These are phyloP conservation scores for Diaporthe citrichinensis DNA, from an alignment of 2,329 filamentous ascomycete species.

Conservation along the genomic window DNA sequence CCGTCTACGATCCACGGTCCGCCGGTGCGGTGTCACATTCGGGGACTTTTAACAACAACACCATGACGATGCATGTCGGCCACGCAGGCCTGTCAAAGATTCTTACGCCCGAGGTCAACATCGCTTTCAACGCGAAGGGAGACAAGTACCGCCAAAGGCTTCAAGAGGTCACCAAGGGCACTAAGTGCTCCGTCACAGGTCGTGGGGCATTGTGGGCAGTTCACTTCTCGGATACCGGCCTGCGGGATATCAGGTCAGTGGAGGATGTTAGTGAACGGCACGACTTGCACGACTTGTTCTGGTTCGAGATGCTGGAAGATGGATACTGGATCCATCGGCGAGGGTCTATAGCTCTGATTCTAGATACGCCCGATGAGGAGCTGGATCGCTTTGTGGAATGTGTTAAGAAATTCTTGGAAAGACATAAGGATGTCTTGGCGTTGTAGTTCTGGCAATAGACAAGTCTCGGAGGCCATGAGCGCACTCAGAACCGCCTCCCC, in stretches of 20 bases:
- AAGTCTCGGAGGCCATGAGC: not conserved
- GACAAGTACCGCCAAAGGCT: slow-evolving; percentile 50
- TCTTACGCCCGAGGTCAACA: slow-evolving; percentile 52
- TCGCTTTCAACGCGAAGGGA: slow-evolving; percentile 51
- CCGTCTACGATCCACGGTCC: slow-evolving; percentile 35
- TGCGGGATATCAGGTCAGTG: slow-evolving; percentile 7
- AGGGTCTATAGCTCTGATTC: slow-evolving; percentile 45
- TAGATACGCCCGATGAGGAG: slow-evolving; percentile 45
- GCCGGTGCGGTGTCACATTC: slow-evolving; percentile 62
- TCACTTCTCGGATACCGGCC: slow-evolving; percentile 49
- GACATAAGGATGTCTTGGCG: not conserved
- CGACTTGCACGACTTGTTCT: slow-evolving; percentile 47
- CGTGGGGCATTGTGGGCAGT: slow-evolving; percentile 54
- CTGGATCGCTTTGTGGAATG: slow-evolving; percentile 43
- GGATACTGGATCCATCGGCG: slow-evolving; percentile 47
- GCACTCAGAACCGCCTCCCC: too few species aligned
- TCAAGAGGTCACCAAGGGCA: slow-evolving; percentile 51
- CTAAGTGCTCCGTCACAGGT: slow-evolving; percentile 55
- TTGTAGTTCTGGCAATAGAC: not conserved
- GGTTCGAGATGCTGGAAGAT: slow-evolving; percentile 45
- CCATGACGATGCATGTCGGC: slow-evolving; percentile 71
- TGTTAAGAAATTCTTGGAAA: slow-evolving; percentile 36
- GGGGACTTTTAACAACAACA: slow-evolving; percentile 79
- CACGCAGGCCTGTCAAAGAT: slow-evolving; percentile 54
- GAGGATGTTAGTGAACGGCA: slow-evolving; percentile 40